Evolutionary conservation across 495 filamentous ascomycete species (phyloP).

Genomic region (Podospora anserina): DNA sequence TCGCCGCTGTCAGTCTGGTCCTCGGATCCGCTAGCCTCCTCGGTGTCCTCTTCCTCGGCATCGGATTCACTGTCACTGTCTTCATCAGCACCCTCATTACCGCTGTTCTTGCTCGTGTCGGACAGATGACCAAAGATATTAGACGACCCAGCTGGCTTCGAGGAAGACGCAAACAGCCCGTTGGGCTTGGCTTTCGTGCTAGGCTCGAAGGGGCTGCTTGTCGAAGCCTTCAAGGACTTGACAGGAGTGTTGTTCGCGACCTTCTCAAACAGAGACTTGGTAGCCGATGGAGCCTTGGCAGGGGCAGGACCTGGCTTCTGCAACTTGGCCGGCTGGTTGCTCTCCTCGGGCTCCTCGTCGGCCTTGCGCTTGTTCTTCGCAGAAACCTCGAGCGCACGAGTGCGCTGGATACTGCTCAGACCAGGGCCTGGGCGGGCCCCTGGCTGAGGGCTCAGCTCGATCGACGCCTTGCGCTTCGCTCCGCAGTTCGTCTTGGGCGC

Average conservation of each 20-base stretch:
- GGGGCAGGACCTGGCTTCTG: conserved; percentile 48
- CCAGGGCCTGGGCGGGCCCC: conserved; percentile 34
- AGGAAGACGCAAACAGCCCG: conserved; percentile 27
- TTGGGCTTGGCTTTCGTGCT: conserved; percentile 11
- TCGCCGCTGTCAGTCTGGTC: conserved; percentile 29
- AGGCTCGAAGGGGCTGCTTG: neutral
- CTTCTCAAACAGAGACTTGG: conserved; percentile 47
- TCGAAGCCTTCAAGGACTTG: conserved; percentile 28
- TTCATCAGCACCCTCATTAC: conserved; percentile 44
- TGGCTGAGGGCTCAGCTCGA: conserved; percentile 37
- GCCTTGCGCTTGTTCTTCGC: conserved; percentile 46
- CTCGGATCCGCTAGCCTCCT: conserved; percentile 15
- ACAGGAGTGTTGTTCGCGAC: conserved; percentile 39
- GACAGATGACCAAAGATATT: conserved; percentile 66
- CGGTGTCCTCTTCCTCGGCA: conserved; percentile 41
- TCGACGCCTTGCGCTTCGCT: conserved; percentile 48
- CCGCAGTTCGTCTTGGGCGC: conserved; percentile 22
- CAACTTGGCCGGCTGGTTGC: conserved; percentile 54
- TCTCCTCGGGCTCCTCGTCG: conserved; percentile 45
- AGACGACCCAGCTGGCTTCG: conserved; percentile 24
- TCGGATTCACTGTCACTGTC: conserved; percentile 48
- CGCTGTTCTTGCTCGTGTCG: conserved; percentile 48
- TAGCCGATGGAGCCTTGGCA: conserved; percentile 42
- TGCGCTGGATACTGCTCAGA: conserved; percentile 43
- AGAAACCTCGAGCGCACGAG: conserved; percentile 32